These are phyloP conservation scores for Xylaria digitata DNA, from an alignment of 2,329 filamentous ascomycete genomes.

Conservation along the genomic window DNA sequence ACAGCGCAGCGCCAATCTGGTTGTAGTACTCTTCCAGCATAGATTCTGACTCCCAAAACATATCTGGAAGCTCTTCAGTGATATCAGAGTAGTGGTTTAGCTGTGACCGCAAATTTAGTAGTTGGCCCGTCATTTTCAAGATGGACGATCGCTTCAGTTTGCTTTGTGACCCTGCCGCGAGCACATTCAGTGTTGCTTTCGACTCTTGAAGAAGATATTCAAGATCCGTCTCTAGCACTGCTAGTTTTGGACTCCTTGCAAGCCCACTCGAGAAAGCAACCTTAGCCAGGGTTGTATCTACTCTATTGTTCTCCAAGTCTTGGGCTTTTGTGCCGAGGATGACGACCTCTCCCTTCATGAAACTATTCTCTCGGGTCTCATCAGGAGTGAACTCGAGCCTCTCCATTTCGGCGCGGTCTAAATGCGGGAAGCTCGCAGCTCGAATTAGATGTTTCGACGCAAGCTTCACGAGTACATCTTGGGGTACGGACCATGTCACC, in stretches of 20 bases:
- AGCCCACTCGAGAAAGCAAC: constrained; percentile 96
- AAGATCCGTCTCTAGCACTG: constrained; percentile 86
- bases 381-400: constrained; percentile 90
- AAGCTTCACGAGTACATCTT: constrained; percentile 75
- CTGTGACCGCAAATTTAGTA: constrained; percentile 88
- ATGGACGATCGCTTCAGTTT: constrained; percentile 81
- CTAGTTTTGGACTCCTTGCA: constrained; percentile 91
- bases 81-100: constrained; percentile 97
- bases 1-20: constrained; percentile 87
- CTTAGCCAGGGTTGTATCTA: constrained; percentile 81
- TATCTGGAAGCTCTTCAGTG: constrained; percentile 92
- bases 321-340: constrained; percentile 81
- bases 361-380: constrained; percentile 75
- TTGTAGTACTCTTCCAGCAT: constrained; percentile 96
- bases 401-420: constrained; percentile 81
- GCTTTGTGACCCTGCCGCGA: constrained; percentile 69
- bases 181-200: constrained; percentile 79
- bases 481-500: constrained; percentile 88
- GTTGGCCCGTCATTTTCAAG: constrained; percentile 90
- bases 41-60: constrained; percentile 98
- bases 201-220: constrained; percentile 89
- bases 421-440: constrained; percentile 80
- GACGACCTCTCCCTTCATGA: constrained; percentile 88
- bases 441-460: constrained; percentile 78
- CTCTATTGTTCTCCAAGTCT: constrained; percentile 52